Evolutionary conservation across 331 rosid species (phyloP).

Genomic region (Telfairia occidentalis): DNA sequence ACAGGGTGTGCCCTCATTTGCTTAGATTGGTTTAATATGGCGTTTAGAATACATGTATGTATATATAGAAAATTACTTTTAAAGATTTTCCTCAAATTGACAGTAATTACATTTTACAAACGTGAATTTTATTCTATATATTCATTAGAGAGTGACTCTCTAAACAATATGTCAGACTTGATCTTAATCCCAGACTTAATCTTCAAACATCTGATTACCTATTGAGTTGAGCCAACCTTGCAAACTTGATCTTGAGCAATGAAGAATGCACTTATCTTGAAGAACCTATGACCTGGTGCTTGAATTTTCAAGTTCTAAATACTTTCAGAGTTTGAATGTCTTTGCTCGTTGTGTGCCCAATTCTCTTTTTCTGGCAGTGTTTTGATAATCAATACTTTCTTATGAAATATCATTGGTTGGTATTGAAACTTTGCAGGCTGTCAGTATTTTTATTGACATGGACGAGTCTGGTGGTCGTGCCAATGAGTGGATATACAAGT

Average conservation of each 20-base stretch:
- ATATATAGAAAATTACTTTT: too few relatives aligned
- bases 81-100: too few relatives aligned
- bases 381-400: neutral
- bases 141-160: too few relatives aligned
- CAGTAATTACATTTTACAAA: too few relatives aligned
- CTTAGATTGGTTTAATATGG: too few relatives aligned
- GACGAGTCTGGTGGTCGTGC: constrained; percentile 87
- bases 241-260: neutral
- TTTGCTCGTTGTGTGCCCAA: neutral
- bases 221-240: neutral
- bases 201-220: too few relatives aligned
- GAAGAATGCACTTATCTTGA: neutral
- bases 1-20: too few relatives aligned
- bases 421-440: constrained; percentile 46
- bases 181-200: too few relatives aligned
- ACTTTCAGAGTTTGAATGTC: neutral
- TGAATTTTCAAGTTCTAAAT: neutral
- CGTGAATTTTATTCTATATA: too few relatives aligned
- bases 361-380: neutral
- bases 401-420: neutral
- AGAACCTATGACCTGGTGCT: neutral
- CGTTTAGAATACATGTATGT: too few relatives aligned
- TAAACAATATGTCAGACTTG: too few relatives aligned
- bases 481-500: constrained; percentile 89
- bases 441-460: constrained; percentile 92